These are phyloP conservation scores for Populus davidiana DNA, from an alignment of 345 rosid species.

Conservation along the genomic window DNA sequence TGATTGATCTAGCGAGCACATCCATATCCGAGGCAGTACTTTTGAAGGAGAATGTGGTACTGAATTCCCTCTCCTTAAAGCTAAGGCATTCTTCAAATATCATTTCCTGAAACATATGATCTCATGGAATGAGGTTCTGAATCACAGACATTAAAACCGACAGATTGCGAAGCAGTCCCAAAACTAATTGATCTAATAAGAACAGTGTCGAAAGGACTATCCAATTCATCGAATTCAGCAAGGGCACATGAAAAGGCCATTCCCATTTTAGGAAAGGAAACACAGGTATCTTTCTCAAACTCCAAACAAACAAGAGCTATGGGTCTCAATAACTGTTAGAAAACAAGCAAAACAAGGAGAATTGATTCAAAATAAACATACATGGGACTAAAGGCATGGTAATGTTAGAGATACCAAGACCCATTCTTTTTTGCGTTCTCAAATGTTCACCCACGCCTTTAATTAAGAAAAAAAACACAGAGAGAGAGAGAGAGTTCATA, in stretches of 20 bases:
- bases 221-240: conserved; percentile 28
- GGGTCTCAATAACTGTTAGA: conserved; percentile 13
- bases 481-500: neutral
- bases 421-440: neutral
- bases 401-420: neutral
- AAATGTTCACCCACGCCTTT: neutral
- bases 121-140: conserved; percentile 30
- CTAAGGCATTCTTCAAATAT: conserved; percentile 31
- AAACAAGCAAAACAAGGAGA: neutral
- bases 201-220: conserved; percentile 25
- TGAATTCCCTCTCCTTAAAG: conserved; percentile 30
- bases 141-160: conserved; percentile 40
- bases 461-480: no score
- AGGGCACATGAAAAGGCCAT: conserved; percentile 28
- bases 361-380: neutral
- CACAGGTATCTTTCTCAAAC: neutral
- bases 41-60: conserved; percentile 20
- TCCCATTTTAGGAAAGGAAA: conserved; percentile 24
- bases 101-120: conserved; percentile 30
- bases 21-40: conserved; percentile 28
- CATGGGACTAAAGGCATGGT: neutral
- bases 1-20: conserved; percentile 16
- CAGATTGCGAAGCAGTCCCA: conserved; percentile 32
- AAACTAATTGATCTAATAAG: conserved; percentile 26
- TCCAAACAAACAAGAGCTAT: conserved; percentile 15